phyloP scores from a whole-genome alignment of 2,329 filamentous ascomycete genomes.

The Penicillium sp. region DNA sequence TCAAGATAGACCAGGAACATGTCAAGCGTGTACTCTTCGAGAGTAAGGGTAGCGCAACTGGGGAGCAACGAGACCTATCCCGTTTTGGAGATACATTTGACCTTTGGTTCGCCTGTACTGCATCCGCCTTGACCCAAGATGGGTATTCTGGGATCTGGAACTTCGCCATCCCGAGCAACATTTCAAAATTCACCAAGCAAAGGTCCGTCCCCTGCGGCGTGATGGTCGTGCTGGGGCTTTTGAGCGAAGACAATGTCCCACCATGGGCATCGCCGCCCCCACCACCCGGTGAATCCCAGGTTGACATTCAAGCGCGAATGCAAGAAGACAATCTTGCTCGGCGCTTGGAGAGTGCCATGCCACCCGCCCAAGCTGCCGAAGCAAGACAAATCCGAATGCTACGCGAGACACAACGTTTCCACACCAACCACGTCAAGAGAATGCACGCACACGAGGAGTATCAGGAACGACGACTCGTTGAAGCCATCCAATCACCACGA shows the following conservation, averaged over 20 bases:
- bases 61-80: background rate
- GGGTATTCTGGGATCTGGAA: conserved; percentile 7
- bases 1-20: background rate
- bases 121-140: conserved; percentile 9
- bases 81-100: conserved; percentile 1
- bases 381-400: background rate
- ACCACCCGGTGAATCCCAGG: background rate
- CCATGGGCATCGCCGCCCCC: conserved; percentile 3
- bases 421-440: conserved; percentile 6
- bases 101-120: conserved; percentile 9
- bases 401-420: conserved; percentile 1
- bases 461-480: conserved; percentile 7
- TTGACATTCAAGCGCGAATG: background rate
- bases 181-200: background rate
- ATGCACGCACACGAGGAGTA: conserved; percentile 4
- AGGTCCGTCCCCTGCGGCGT: conserved; percentile 1
- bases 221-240: conserved; percentile 1
- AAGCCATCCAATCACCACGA: conserved; percentile 12
- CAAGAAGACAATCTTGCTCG: background rate
- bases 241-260: background rate
- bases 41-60: background rate
- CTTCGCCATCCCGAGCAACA: conserved; percentile 9
- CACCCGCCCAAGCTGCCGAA: background rate
- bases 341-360: background rate
- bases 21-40: background rate